A percentile compares a stretch with the other conserved stretches of the same genome.
Conservation (phyloP, 208 protist species). For the Trypanosoma theileri region DNA sequence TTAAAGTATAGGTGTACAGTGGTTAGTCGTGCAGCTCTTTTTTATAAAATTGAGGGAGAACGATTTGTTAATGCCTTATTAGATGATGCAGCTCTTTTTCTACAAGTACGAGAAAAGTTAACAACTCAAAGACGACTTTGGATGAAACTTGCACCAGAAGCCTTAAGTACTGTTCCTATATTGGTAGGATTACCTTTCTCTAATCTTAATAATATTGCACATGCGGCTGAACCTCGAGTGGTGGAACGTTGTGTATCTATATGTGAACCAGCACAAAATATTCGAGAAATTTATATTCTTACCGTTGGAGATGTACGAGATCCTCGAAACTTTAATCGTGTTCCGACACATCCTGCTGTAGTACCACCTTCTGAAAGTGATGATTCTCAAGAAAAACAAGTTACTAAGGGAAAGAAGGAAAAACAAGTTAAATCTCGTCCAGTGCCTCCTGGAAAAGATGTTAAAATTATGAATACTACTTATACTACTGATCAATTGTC, state of each 20-base stretch:
- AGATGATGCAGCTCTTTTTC: constrained; percentile 69
- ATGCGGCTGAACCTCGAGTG: constrained; percentile 55
- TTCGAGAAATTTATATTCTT: constrained; percentile 81
- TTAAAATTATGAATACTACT: background rate
- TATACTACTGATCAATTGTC: background rate
- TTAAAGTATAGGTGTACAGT: constrained; percentile 80
- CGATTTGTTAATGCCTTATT: constrained; percentile 78
- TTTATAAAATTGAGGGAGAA: constrained; percentile 65
- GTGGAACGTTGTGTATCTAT: constrained; percentile 57
- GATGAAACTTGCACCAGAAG: constrained; percentile 72
- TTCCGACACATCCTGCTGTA: constrained; percentile 44
- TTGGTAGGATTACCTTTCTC: constrained; percentile 50
- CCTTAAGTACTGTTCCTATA: constrained; percentile 63
- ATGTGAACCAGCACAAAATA: constrained; percentile 70
- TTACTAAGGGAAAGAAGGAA: constrained; percentile 16
- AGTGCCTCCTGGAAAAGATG: background rate
- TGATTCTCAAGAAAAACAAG: constrained; percentile 23
- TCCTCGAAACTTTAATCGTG: constrained; percentile 59
- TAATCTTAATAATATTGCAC: constrained; percentile 47
- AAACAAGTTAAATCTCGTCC: background rate
- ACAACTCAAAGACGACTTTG: constrained; percentile 39
- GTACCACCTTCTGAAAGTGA: constrained; percentile 35
- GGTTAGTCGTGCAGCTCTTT: constrained; percentile 64
- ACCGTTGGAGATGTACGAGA: constrained; percentile 63
- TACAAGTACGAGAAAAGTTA: constrained; percentile 65